Evolutionary conservation across 202 grass and related monocot genomes (phyloP).

Genomic region (Alloteropsis angusta): DNA sequence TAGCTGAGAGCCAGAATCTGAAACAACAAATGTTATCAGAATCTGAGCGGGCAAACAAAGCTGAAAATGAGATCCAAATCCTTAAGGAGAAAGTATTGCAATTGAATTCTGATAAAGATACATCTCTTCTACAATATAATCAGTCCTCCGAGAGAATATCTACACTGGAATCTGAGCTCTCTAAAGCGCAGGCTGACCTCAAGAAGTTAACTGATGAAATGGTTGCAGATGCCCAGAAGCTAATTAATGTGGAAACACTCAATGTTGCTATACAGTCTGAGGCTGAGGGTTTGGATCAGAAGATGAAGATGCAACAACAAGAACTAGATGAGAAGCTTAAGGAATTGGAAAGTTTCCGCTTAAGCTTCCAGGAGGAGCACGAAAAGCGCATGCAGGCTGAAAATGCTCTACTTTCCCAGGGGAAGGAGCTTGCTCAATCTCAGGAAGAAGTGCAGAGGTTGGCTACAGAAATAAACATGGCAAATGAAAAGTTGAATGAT

Average conservation of each 20-base stretch:
- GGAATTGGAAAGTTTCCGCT: slow-evolving; percentile 47
- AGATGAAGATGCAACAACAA: slow-evolving; percentile 58
- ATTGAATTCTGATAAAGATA: slow-evolving; percentile 60
- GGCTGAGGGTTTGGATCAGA: slow-evolving; percentile 55
- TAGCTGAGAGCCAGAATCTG: slow-evolving; percentile 55
- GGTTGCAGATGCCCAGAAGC: slow-evolving; percentile 45
- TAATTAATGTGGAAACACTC: slow-evolving; percentile 54
- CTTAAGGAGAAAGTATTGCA: slow-evolving; percentile 51
- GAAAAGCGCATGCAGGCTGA: slow-evolving; percentile 43
- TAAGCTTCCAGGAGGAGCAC: slow-evolving; percentile 44
- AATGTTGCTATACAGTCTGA: slow-evolving; percentile 47
- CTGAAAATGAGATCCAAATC: slow-evolving; percentile 57
- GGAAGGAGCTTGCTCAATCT: slow-evolving; percentile 39
- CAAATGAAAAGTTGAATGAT: slow-evolving; percentile 38
- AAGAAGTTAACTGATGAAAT: slow-evolving; percentile 65
- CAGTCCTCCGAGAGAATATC: slow-evolving; percentile 45
- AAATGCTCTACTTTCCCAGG: slow-evolving; percentile 36
- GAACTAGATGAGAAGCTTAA: slow-evolving; percentile 67
- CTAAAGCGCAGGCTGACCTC: slow-evolving; percentile 43
- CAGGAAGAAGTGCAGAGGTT: slow-evolving; percentile 45
- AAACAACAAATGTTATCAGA: slow-evolving; percentile 65
- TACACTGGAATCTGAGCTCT: slow-evolving; percentile 56
- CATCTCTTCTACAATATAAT: slow-evolving; percentile 49
- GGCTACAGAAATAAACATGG: slow-evolving; percentile 35
- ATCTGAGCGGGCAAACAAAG: slow-evolving; percentile 63